phyloP scores from a whole-genome alignment of 495 filamentous ascomycete species.

The Zalerion maritima region DNA sequence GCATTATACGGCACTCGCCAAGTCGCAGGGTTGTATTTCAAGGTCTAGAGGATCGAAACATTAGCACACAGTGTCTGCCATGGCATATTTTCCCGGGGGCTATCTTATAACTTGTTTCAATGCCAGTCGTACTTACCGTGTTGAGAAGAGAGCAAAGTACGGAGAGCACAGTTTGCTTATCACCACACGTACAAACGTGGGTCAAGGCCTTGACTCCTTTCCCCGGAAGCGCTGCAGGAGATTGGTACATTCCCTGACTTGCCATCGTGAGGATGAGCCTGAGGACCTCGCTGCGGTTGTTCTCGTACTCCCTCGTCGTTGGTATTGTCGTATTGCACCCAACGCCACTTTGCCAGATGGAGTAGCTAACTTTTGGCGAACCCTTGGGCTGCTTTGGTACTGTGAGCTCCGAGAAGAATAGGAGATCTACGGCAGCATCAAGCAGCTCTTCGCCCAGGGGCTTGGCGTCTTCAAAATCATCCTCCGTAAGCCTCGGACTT shows the following conservation, averaged over 20 bases:
- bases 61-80: too few relatives aligned
- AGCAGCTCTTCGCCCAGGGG: conserved; percentile 89
- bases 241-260: conserved; percentile 86
- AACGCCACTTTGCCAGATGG: conserved; percentile 96
- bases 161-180: conserved; percentile 85
- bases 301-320: conserved; percentile 80
- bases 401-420: conserved; percentile 86
- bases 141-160: conserved; percentile 86
- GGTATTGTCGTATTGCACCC: conserved; percentile 84
- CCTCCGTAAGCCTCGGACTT: conserved; percentile 26
- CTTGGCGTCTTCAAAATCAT: conserved; percentile 67
- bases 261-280: conserved; percentile 74
- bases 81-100: too few relatives aligned
- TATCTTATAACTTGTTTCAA: not conserved
- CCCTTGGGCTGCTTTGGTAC: conserved; percentile 50
- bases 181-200: conserved; percentile 59
- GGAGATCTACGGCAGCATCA: conserved; percentile 74
- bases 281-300: conserved; percentile 79
- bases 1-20: conserved; percentile 96
- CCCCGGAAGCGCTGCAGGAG: conserved; percentile 67
- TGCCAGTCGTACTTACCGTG: conserved; percentile 47
- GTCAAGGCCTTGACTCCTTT: conserved; percentile 79
- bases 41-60: conserved; percentile 53
- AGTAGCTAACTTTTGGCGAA: conserved; percentile 73
- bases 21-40: conserved; percentile 91